Evolutionary conservation across 2,329 filamentous ascomycete genomes (phyloP), one percentile per base, ranked within the genome.

Genomic region (Paraphaeosphaeria sporulosa): DNA sequence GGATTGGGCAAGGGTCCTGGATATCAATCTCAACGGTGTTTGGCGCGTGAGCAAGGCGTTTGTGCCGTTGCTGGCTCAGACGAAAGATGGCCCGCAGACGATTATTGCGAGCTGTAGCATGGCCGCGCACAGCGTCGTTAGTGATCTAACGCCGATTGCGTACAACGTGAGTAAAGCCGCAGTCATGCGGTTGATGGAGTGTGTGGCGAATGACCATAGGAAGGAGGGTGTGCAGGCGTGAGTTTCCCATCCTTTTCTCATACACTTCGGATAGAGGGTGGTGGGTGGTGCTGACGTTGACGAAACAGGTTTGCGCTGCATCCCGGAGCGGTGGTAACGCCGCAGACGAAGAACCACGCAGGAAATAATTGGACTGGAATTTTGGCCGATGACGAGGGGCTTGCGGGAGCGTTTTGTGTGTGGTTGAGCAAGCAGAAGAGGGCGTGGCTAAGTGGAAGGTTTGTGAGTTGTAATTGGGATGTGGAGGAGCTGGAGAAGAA

Each of bases 171-270:
- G 48, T 21, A 69, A 70, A 44, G 50, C 65, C 15, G 67, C 61
- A 25, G 57, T 53, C 6, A 68, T 64, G 36, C 54, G 68, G 25
- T 46, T 68, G 19, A 63, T 67, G n/a, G 68, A 71, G 57, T 64
- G 67, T 55, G 51, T 69, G 30, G 64, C 9, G 56, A 71, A 48
- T 42, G 85, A 86, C 30, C 63, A 75, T 57, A 58, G 55, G 6
- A 43, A 43, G 4, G 47, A 67, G 13, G 71, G 67, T 3, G 55
- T 74, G 3, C 46, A 64, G 6, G 66, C 64, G 27, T 66, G 55
- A 40, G 36, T 40, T 40, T 40, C 6, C 1, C 17, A 17, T 15
- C 13, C n/a, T n/a, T n/a, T n/a, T 2, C 13, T 40, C 13, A 6
- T 17, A 40, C 27, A 30, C 27, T 40, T 40, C n/a, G n/a, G n/a